Evolutionary conservation across 2,329 filamentous ascomycete species (phyloP), one percentile per base, ranked within the genome.

Genomic region (Claviceps purpurea): DNA sequence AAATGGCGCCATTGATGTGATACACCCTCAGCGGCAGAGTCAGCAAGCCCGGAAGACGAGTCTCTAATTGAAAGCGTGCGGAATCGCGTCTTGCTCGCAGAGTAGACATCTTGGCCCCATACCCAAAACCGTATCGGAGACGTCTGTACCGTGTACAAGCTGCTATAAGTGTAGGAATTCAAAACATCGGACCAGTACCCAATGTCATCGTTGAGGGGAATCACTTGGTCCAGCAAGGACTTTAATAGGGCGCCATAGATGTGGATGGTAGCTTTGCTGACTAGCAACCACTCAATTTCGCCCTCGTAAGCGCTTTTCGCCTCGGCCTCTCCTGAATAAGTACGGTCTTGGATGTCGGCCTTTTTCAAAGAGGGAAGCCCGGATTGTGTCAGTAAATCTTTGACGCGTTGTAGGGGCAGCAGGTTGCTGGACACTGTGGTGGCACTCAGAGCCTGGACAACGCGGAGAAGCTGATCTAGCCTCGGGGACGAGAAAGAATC

Each of bases 111-210:
- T 61, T 76, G 77, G 7, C 79, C 73, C 79, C 85, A 89, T 3
- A 73, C 70, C 81, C 82, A 91, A 38, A 95, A 66, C 18, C 87
- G 77, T 42, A 84, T 61, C 0, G 93, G 93, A 0, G 85, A 88
- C 0, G 84, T 95, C 66, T 98, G 93, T 8, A 94, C 70, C 14
- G 87, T 85, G 67, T 96, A 96, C 3, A 96, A 65, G 37, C 82
- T 84, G 57, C 87, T 90, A 61, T 85, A 87, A 48, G 81, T 76
- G 59, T 88, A 84, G 0, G 88, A 94, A 10, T 81, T 79, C 34
- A 95, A 70, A 2, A 96, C 78, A 58, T 93, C 86, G 62, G 95
- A 88, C 93, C 93, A 98, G 66, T 97, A 97, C 81, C 85, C 90
- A 24, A 95, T 84, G 59, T 95, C 89, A 57, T 95, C 84, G 60